Conservation (phyloP, 2,329 filamentous ascomycete species). For the Alternaria arbusti region DNA sequence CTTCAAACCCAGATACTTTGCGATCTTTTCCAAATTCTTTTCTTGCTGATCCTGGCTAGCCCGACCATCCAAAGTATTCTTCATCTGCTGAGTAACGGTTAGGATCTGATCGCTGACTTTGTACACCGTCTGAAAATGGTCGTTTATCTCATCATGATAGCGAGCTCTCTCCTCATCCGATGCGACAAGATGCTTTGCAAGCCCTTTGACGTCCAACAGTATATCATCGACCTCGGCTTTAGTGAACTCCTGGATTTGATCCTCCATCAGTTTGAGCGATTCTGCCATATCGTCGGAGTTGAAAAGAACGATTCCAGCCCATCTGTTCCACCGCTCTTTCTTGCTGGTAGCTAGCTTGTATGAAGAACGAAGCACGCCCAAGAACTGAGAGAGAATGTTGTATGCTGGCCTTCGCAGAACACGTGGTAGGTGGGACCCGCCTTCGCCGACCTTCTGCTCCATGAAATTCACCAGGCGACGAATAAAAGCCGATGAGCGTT, state of each 20-base stretch:
- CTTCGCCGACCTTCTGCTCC: neutral
- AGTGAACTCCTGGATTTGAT: neutral
- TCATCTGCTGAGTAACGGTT: constrained; percentile 1
- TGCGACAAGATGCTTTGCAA: neutral
- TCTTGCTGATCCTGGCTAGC: neutral
- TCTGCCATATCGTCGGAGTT: neutral
- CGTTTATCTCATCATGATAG: neutral
- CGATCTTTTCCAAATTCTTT: neutral
- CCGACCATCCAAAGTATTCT: neutral
- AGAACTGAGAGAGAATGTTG: constrained; percentile 8
- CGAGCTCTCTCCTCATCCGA: neutral
- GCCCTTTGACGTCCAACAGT: neutral
- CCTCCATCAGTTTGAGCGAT: neutral
- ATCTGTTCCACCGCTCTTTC: constrained; percentile 2
- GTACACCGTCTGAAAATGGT: neutral
- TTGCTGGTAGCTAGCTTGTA: constrained; percentile 20
- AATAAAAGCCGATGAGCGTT: constrained; percentile 18
- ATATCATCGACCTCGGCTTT: neutral
- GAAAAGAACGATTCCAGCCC: constrained; percentile 13
- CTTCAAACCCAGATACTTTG: neutral
- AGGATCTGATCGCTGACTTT: neutral
- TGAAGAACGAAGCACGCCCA: constrained; percentile 10
- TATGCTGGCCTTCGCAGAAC: constrained; percentile 7
- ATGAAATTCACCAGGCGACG: neutral
- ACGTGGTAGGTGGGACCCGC: neutral